Base-by-base conservation (phyloP, 768 basidiomycete species). In the Hemileccinum rubropunctum region DNA sequence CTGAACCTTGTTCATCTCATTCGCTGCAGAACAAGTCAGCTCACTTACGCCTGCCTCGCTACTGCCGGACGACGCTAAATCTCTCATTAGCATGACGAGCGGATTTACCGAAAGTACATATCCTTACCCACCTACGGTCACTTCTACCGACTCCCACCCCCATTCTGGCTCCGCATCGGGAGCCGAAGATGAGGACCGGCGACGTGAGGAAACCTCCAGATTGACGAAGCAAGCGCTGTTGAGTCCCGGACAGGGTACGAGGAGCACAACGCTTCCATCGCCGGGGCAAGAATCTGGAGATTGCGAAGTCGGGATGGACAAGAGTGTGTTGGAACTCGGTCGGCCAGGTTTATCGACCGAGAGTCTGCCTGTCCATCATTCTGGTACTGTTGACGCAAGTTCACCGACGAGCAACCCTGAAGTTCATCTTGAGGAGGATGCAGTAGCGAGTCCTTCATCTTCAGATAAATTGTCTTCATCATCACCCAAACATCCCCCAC, bases 281-380 rank as follows among this genome's bases (percentile, higher is more conserved):
- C 51, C 32, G 18, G 51, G 49, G 13, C 44, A 47, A 6, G 48
- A 48, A 13, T n/a, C 20, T 9, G 53, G 50, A 12, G 50, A 41
- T 3, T 41, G 30, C 18, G 55, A 42, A 18, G 30, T 43, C 34
- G 58, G 87, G 60, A 80, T 84, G 77, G 87, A 91, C 61, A 82
- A 82, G 7, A 87, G 86, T 14, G 91, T 94, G 33, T 71, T 86
- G 57, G 74, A 73, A 15, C 84, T 93, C 67, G 86, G 83, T 20
- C 79, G 91, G 42, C 88, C 92, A 14, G 83, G 78, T 11, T 76
- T 80, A 45, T 88, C 86, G 12, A 91, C 91, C 7, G 88, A 90
- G 71, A 82, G 81, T 52, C 71, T 88, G 10, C 78, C 78, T 11
- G 40, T 38, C 26, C 41, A 51, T 18, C 20, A n/a, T 23, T 26